Evolutionary conservation across 345 rosid species (phyloP), one percentile per base, ranked within the genome.

Genomic region (Lepidium aucheri): DNA sequence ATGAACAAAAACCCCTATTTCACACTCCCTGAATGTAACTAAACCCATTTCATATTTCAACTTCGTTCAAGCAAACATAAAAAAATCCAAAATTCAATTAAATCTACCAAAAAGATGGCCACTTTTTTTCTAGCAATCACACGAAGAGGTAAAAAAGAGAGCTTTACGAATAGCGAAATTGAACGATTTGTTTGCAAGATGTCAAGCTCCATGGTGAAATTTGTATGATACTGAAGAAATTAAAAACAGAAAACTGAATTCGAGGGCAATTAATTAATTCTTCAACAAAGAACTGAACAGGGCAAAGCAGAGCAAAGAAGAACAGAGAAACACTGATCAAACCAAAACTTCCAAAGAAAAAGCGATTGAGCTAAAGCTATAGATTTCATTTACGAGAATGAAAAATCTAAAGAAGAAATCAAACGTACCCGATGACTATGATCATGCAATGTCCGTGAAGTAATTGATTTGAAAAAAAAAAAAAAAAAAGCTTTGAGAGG

Each of bases 391-490:
- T 11, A 15, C 7, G 18, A 24, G 9, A 34, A 39, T 17, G 16
- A 12, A 8, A 14, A 40, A 17, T 15, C 16, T 10, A 51, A 65
- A 55, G 38, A 56, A 24, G 64, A 36, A 43, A 46, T 56, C 11
- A 67, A 46, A 45, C 49, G 18, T 15, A 67, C 72, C 49, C 4
- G 47, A 26, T 53, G 39, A 55, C 0, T 45, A 46, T 57, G 46
- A 57, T 45, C 72, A 67, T 67, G 72, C 56, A 67, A 67, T 56
- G 72, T 49, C 32, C 57, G 47, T 56, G 71, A 66, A 35, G 8
- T 67, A 45, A 15, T 66, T 16, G n/a, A 4, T 53, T 50, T 30
- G 44, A 44, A 67, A 65, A 22, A n/a, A n/a, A n/a, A n/a, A n/a
- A n/a, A n/a, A n/a, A n/a, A n/a, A n/a, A 12, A 65, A 65, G 4